Conservation (phyloP, 768 basidiomycete genomes). For the Amanita rubescens region DNA sequence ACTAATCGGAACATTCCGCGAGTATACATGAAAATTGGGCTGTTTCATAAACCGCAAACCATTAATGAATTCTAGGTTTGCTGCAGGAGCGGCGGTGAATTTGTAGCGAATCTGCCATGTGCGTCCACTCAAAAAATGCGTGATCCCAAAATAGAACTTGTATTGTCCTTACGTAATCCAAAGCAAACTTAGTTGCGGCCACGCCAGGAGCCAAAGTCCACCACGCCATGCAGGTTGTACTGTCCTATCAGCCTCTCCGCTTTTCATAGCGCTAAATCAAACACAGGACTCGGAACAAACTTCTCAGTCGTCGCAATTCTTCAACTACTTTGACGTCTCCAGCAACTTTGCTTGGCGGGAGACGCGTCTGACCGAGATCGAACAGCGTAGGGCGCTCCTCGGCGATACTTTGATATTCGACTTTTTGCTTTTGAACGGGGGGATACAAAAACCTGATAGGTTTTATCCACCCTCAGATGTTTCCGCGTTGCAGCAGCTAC, state of each 20-base stretch:
- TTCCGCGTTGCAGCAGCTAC: constrained; percentile 43
- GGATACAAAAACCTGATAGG: constrained; percentile 48
- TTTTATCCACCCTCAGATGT: constrained; percentile 64
- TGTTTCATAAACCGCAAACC: too few species aligned
- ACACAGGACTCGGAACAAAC: not conserved
- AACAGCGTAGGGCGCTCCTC: constrained; percentile 52
- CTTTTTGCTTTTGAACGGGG: constrained; percentile 58
- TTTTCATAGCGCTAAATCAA: not conserved
- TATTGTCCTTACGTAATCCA: not conserved
- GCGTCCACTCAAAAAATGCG: too few species aligned
- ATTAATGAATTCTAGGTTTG: too few species aligned
- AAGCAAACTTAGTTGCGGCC: too few species aligned
- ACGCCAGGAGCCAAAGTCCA: not conserved
- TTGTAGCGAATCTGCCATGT: too few species aligned
- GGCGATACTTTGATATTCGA: constrained; percentile 67
- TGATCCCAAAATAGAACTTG: not conserved
- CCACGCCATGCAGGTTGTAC: constrained; percentile 5
- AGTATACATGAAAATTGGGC: too few species aligned
- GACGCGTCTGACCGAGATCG: constrained; percentile 48
- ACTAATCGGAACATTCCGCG: too few species aligned
- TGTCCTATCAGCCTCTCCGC: not conserved
- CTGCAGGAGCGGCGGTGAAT: too few species aligned
- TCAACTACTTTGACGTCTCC: constrained; percentile 4
- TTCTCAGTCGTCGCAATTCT: not conserved
- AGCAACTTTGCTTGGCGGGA: constrained; percentile 51